Evolutionary conservation across 495 filamentous ascomycete genomes (phyloP), one percentile per base, ranked within the genome.

Genomic region (Penicillium argentinense): DNA sequence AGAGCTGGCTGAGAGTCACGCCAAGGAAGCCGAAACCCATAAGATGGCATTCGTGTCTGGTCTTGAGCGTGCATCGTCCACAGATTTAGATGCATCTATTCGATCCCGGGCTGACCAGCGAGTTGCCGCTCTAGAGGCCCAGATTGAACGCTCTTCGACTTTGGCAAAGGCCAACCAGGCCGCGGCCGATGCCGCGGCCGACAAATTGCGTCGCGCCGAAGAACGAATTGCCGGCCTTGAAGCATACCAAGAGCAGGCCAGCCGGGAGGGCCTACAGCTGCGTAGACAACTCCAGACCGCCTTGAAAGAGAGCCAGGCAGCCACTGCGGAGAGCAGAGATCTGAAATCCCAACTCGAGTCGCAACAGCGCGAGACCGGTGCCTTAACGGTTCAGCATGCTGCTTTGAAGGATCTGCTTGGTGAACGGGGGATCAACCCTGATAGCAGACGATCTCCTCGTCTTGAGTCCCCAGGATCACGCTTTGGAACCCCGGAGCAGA

Each of bases 221-320:
- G 95, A 95, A 64, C 81, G 95, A 5, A 97, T 99, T 60, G 95
- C 93, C 12, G 91, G 92, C 3, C 77, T 99, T 4, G 93, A 99
- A 67, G 88, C 88, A 2, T 96, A 96, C 62, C 93, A 99, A 69
- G 92, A 97, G 59, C 93, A 99, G 70, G 83, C 91, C 4, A 97
- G 91, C 62, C 78, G 93, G 25, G 93, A 99, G 66, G 87, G 89
- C 25, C 79, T 99, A 44, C 81, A 85, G 24, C 85, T 97, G 30
- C 85, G 95, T 24, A 82, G 91, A 63, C 91, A 96, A 57, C 78
- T 99, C 42, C 91, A 97, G 62, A 77, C 80, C 23, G 83, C 86
- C 2, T 74, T 93, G 53, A 85, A 83, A 51, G 91, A 99, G 30
- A 80, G 82, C 32, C 89, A 95, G 57, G 73, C 75, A 2, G 73